Evolutionary conservation across 2,329 filamentous ascomycete species (phyloP).

Genomic region (Apiospora phragmitis): DNA sequence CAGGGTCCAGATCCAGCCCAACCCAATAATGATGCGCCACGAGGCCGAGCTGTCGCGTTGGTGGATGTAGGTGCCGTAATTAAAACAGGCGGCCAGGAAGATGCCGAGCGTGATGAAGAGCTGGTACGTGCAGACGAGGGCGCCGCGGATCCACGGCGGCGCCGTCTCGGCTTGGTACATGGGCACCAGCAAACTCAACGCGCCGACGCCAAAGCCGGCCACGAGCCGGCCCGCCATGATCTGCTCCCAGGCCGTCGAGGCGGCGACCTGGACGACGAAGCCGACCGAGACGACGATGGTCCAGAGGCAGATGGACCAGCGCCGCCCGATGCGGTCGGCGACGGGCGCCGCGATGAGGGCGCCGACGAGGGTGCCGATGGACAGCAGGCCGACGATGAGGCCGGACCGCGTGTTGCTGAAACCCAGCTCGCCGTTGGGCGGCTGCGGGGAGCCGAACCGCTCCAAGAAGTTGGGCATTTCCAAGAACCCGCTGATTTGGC

Average conservation of each 20-base stretch:
- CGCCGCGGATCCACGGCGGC: constrained; percentile 65
- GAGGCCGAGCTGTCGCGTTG: constrained; percentile 45
- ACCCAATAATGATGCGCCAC: constrained; percentile 62
- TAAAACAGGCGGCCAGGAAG: constrained; percentile 58
- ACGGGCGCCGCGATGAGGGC: constrained; percentile 61
- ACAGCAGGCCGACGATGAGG: constrained; percentile 59
- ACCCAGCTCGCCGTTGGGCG: constrained; percentile 35
- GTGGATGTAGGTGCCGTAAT: constrained; percentile 59
- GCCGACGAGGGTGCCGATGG: constrained; percentile 61
- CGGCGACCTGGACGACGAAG: constrained; percentile 67
- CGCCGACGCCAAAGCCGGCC: constrained; percentile 67
- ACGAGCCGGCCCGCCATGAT: constrained; percentile 65
- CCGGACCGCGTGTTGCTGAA: constrained; percentile 58
- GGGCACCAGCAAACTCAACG: constrained; percentile 63
- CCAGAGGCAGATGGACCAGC: constrained; percentile 62
- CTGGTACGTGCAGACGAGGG: constrained; percentile 67
- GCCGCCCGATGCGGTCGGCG: constrained; percentile 65
- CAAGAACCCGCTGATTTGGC: constrained; percentile 56
- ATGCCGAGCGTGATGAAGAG: constrained; percentile 73
- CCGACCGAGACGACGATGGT: constrained; percentile 62
- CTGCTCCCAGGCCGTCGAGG: constrained; percentile 59
- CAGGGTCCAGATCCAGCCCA: constrained; percentile 52
- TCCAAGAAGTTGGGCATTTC: constrained; percentile 57
- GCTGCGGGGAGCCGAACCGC: constrained; percentile 46
- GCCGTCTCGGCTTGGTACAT: constrained; percentile 75